These are phyloP conservation scores for Spathaspora arborariae DNA, from an alignment of 805 yeast species.

Conservation along the genomic window DNA sequence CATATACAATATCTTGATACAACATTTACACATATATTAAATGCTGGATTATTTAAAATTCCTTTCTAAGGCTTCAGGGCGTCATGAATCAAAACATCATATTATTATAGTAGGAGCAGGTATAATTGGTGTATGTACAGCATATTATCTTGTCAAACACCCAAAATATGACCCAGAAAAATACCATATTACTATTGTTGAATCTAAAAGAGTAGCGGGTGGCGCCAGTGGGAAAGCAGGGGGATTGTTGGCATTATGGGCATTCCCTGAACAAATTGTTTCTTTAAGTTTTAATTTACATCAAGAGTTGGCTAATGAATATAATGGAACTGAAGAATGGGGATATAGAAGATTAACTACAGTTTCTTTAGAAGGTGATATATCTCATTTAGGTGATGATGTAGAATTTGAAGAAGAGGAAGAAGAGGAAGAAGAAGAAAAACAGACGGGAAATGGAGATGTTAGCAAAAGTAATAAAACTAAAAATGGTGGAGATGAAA, in stretches of 20 bases:
- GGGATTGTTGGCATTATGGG: constrained; percentile 92
- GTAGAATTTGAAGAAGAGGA: constrained; percentile 20
- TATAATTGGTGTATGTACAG: constrained; percentile 92
- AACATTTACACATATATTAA: not conserved
- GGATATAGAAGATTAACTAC: constrained; percentile 89
- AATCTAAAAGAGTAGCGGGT: constrained; percentile 90
- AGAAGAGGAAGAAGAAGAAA: constrained; percentile 10
- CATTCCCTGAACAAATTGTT: constrained; percentile 92
- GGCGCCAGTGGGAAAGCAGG: constrained; percentile 99
- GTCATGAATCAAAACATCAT: constrained; percentile 61
- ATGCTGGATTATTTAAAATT: constrained; percentile 29
- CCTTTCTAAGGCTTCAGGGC: constrained; percentile 42
- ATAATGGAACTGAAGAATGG: constrained; percentile 85
- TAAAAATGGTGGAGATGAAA: constrained; percentile 7
- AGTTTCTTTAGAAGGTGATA: constrained; percentile 81
- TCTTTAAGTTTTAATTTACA: constrained; percentile 84
- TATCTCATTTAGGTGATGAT: constrained; percentile 32
- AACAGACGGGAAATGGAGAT: constrained; percentile 14
- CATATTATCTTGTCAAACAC: constrained; percentile 81
- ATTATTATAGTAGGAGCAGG: constrained; percentile 92
- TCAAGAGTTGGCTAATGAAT: constrained; percentile 72
- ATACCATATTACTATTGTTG: constrained; percentile 80
- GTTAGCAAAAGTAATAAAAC: constrained; percentile 3
- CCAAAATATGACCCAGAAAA: constrained; percentile 69
- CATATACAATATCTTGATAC: not conserved